Conservation (phyloP, 176 grass and related monocot genomes). For the Triticum dicoccoides region DNA sequence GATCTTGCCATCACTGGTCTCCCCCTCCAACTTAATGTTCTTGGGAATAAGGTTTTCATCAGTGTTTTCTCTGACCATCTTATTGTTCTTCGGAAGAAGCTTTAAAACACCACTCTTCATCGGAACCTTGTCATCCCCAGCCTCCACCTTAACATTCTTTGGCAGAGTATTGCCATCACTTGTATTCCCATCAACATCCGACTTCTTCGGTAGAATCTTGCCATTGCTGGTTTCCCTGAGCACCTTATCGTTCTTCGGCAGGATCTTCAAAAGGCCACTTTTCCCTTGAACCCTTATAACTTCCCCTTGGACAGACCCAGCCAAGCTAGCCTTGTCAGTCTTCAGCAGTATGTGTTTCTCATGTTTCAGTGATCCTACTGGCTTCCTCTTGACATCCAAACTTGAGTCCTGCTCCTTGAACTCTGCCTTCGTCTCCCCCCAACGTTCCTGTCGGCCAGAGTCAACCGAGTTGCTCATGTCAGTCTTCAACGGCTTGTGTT, state of each 20-base stretch:
- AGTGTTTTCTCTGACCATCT: conserved; percentile 18
- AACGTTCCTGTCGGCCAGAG: background rate
- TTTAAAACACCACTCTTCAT: conserved; percentile 36
- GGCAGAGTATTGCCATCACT: conserved; percentile 7
- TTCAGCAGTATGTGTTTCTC: conserved; percentile 8
- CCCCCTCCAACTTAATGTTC: background rate
- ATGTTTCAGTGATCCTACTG: conserved; percentile 12
- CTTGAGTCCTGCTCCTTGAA: background rate
- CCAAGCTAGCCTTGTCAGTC: background rate
- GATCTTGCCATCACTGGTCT: conserved; percentile 16
- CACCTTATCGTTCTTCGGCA: conserved; percentile 18
- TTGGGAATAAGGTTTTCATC: conserved; percentile 11
- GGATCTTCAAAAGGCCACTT: conserved; percentile 52
- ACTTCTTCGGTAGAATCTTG: background rate
- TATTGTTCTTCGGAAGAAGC: conserved; percentile 21
- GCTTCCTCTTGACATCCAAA: conserved; percentile 6
- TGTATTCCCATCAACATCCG: conserved; percentile 5
- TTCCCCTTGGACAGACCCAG: background rate
- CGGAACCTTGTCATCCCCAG: conserved; percentile 13
- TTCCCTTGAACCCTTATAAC: conserved; percentile 50
- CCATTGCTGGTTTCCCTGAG: conserved; percentile 3
- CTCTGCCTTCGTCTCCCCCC: conserved; percentile 15
- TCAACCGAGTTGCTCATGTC: background rate
- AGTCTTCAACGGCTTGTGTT: conserved; percentile 9
- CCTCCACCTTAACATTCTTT: conserved; percentile 17